Base-by-base conservation (phyloP, 2,329 filamentous ascomycete genomes). In the Aspergillus phoenicis region DNA sequence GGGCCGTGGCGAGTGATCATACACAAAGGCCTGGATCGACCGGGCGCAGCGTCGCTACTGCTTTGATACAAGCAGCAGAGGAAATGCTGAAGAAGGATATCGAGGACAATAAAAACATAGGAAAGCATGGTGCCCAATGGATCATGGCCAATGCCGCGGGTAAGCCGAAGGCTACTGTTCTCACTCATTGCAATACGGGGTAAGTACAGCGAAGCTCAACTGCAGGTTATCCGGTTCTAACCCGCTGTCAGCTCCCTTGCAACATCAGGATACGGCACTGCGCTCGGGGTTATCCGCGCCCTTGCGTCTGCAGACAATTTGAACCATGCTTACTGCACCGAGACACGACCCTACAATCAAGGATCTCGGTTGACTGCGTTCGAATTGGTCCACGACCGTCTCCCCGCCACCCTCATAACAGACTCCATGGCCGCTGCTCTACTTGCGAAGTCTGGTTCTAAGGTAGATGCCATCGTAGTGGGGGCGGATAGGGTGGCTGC, bases 141-240 rank as follows among this genome's bases (percentile, higher is more conserved):
- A 88, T 99, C 36, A 78, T 87, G 59, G 79, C 83, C 43, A 86
- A 91, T 68, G 71, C 51, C 77, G 67, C 77, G 83, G 73, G 73
- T 82, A 64, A 75, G 83, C 82, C 78, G 68, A 81, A 83, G 66
- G 80, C 97, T 52, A 91, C 91, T n/a, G 89, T 99, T 47, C 80
- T 99, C 67, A 99, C 95, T 10, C 96, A 99, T 78, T 99, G 95
- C 83, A 99, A 99, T 77, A 99, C 95, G 22, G 95, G 95, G 87
- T 90, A 82, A 60, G 79, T 66, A 53, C 59, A 45, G 26, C n/a
- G 5, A 33, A 45, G 15, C 30, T 47, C 8, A 60, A 47, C 39
- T 20, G 38, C 3, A 17, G 33, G 17, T 10, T 20, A 13, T 47
- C 13, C 30, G 43, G 58, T 49, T n/a, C 22, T 51, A 20, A 61